These are phyloP conservation scores for Moesziomyces aphidis DNA, from an alignment of 1,284 basidiomycete species.

Conservation along the genomic window DNA sequence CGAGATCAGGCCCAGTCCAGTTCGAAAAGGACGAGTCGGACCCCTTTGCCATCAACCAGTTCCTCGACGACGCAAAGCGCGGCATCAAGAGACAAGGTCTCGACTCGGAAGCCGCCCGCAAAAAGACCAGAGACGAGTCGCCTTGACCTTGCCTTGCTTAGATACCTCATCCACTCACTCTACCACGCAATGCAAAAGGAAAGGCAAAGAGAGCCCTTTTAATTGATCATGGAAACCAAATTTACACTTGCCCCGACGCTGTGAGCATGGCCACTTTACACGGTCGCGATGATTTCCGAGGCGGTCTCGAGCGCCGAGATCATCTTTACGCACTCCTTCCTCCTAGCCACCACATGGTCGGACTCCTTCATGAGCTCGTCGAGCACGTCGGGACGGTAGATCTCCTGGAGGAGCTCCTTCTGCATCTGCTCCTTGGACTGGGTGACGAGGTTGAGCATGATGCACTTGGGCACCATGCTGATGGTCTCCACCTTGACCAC, in stretches of 20 bases:
- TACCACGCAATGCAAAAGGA: background rate
- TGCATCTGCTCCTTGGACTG: conserved; percentile 93
- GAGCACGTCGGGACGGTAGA: conserved; percentile 64
- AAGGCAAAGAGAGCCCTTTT: too few species aligned
- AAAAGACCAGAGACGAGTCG: conserved; percentile 14
- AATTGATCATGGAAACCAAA: background rate
- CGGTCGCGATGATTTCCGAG: conserved; percentile 65
- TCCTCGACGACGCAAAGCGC: conserved; percentile 95
- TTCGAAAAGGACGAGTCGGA: conserved; percentile 97
- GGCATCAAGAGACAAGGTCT: conserved; percentile 76
- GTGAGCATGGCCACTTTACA: conserved; percentile 30
- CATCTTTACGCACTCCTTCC: conserved; percentile 68
- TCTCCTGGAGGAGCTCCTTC: conserved; percentile 77
- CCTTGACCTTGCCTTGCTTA: background rate
- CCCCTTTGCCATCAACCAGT: conserved; percentile 98
- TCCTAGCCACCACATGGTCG: conserved; percentile 64
- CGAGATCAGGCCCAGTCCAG: conserved; percentile 82
- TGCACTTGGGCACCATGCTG: conserved; percentile 96
- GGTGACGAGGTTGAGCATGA: conserved; percentile 91
- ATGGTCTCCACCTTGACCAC: conserved; percentile 97
- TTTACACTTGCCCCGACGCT: conserved; percentile 5
- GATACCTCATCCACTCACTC: background rate
- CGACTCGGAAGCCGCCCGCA: conserved; percentile 16
- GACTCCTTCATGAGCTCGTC: conserved; percentile 67
- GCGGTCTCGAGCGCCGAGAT: conserved; percentile 66